These are phyloP conservation scores for Paraglomus occultum DNA, from an alignment of 192 early-diverging fungal genomes.

Conservation along the genomic window DNA sequence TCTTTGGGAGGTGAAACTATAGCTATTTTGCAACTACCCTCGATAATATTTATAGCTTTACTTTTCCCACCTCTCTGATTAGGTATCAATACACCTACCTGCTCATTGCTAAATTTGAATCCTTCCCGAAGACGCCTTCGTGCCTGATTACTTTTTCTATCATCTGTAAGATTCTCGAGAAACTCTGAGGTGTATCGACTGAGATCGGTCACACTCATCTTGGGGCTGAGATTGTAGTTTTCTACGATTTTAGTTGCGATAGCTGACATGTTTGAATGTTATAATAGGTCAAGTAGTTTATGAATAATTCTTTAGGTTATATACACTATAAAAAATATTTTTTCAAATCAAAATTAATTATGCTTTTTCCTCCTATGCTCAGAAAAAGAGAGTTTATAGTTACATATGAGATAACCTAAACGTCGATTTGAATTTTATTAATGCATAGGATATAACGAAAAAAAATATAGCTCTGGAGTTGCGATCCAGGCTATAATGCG, in stretches of 20 bases:
- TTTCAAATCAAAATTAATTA: neutral
- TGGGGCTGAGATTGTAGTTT: slow-evolving; percentile 19
- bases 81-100: slow-evolving; percentile 22
- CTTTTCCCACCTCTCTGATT: neutral
- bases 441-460: slow-evolving; percentile 22
- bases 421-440: slow-evolving; percentile 11
- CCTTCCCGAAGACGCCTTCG: neutral
- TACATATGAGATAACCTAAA: neutral
- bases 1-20: neutral
- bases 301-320: slow-evolving; percentile 22
- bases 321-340: slow-evolving; percentile 24
- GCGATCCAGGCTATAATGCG: slow-evolving; percentile 17
- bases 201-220: neutral
- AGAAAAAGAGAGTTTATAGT: neutral
- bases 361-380: slow-evolving; percentile 2
- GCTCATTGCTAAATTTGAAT: slow-evolving; percentile 20
- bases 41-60: slow-evolving; percentile 10
- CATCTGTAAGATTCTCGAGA: slow-evolving; percentile 16
- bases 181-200: slow-evolving; percentile 9
- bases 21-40: neutral
- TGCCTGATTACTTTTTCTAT: slow-evolving; percentile 9
- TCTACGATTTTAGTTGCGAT: slow-evolving; percentile 21
- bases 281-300: slow-evolving; percentile 21
- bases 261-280: slow-evolving; percentile 13
- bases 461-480: slow-evolving; percentile 15